Conservation (phyloP, 192 early-diverging fungal genomes). For the Funneliformis mosseae region DNA sequence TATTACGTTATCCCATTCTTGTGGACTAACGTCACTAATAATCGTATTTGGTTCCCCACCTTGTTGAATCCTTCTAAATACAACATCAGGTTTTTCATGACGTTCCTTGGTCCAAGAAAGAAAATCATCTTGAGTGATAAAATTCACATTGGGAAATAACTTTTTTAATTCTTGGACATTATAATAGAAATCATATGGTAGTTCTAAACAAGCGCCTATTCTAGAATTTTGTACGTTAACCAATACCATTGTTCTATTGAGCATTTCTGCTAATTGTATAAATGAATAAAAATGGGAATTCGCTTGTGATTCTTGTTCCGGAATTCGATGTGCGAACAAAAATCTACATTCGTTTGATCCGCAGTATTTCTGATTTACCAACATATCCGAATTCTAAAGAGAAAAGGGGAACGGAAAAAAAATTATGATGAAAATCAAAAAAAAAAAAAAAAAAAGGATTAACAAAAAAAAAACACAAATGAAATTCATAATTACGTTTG, state of each 20-base stretch:
- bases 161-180: background rate
- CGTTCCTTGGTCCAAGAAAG: background rate
- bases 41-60: background rate
- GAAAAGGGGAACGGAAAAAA: no score
- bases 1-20: background rate
- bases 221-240: conserved; percentile 2
- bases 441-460: no score
- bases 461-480: no score
- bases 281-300: background rate
- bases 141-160: background rate
- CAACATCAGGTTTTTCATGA: background rate
- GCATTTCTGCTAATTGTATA: background rate
- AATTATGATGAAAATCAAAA: no score
- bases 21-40: background rate
- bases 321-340: background rate
- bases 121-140: conserved; percentile 5
- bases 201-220: background rate
- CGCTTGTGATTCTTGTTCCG: conserved; percentile 3
- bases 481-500: no score
- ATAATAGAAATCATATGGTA: conserved; percentile 21
- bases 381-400: background rate
- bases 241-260: background rate
- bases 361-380: conserved; percentile 20
- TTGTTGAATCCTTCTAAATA: background rate
- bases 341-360: conserved; percentile 11